Evolutionary conservation across 306 rosid genomes (phyloP).

Genomic region (Vigna hirtella): DNA sequence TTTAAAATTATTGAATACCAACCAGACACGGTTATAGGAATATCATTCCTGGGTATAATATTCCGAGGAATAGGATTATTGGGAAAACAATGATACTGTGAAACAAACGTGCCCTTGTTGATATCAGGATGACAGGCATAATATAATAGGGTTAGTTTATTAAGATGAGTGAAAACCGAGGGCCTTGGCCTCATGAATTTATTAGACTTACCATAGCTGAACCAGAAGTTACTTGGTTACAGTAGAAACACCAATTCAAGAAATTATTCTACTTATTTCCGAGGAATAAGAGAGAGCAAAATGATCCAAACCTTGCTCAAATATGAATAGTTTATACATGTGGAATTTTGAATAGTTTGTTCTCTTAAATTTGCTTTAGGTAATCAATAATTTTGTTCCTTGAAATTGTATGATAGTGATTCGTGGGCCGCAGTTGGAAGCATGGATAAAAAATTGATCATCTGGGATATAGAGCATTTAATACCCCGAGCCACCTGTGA

Average conservation of each 20-base stretch:
- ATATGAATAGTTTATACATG: background rate
- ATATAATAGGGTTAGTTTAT: background rate
- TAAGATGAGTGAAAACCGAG: background rate
- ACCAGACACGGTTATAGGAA: too few relatives aligned
- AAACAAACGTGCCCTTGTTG: background rate
- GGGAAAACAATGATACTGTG: too few relatives aligned
- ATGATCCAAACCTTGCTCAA: conserved; percentile 16
- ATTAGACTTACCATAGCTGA: background rate
- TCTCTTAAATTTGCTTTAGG: conserved; percentile 11
- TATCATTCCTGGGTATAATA: too few relatives aligned
- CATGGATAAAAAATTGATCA: conserved; percentile 73
- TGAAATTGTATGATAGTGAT: conserved; percentile 54
- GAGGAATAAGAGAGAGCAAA: conserved; percentile 12
- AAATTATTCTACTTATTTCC: conserved; percentile 13
- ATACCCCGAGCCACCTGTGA: conserved; percentile 67
- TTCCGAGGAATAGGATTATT: too few relatives aligned
- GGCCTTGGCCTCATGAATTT: conserved; percentile 3
- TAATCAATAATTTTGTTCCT: conserved; percentile 28
- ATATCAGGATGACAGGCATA: conserved; percentile 4
- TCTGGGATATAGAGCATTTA: conserved; percentile 87
- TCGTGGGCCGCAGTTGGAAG: conserved; percentile 88
- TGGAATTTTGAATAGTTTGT: conserved; percentile 14
- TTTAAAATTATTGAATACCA: too few relatives aligned
- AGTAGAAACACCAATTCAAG: background rate
- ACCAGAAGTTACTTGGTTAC: background rate